Base-by-base conservation (phyloP, 1,284 basidiomycete species). In the Ceratobasidium sp. region DNA sequence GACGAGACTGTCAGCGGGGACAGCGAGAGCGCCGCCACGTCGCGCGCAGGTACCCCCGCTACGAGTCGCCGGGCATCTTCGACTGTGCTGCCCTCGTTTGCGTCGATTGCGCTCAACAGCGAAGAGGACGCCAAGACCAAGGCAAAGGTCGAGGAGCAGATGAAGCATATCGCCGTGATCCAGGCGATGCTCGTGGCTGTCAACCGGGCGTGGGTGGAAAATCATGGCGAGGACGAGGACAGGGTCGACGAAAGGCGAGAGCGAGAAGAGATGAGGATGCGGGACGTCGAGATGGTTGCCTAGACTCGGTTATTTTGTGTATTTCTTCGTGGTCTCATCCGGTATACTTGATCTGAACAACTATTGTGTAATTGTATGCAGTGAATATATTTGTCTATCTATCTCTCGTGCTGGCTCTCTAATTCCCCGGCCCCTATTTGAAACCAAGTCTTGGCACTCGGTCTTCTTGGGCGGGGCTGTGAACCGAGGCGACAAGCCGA, bases 201-300 rank as follows among this genome's bases (percentile, higher is more conserved):
- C 24, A 71, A 71, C 56, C 68, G 68, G 13, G 54, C 56, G 2
- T 71, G 68, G 68, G 34, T 71, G 8, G 43, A 58, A 1, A 71
- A 71, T 24, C 53, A 71, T 29, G 68, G 27, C 9, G 49, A 51
- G 49, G 24, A 24, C 5, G 34, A 68, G 11, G 31, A 8, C 9
- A 22, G 24, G 24, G 29, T 16, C 39, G 14, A 22, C n/a, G 41
- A 22, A 27, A 7, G 34, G 41, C 16, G 43, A 1, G 31, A 37
- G 53, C 11, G 51, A 8, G 49, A 51, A 19, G 27, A 43, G 41
- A n/a, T n/a, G 16, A 29, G 41, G 37, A 34, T 29, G 54, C 39
- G 68, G 24, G 68, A 71, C 27, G 68, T 71, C 8, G 68, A 71
- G 68, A 71, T 71, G 68, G 68, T 71, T 49, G 68, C 68, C 13